Evolutionary conservation across 768 basidiomycete genomes (phyloP), one percentile per base, ranked within the genome.

Genomic region (Clitopilus passeckerianus): DNA sequence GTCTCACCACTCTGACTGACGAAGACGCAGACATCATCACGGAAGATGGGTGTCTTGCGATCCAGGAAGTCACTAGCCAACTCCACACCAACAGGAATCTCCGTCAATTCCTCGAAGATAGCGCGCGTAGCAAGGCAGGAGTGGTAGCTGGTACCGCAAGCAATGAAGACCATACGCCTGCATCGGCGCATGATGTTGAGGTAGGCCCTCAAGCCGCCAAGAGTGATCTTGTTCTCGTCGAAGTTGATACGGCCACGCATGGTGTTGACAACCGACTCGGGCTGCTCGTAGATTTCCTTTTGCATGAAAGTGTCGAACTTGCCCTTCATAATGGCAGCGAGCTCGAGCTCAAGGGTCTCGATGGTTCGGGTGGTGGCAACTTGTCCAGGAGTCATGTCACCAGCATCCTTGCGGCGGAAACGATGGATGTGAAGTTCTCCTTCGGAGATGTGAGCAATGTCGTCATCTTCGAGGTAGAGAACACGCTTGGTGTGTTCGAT

Each of bases 261-360:
- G 55, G 97, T 99, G 84, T 99, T 99, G 76, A 98, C 94, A 63
- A 98, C 97, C 24, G 94, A 96, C 70, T 99, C 97, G 55, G 97
- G 96, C 73, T 98, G 96, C 71, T 98, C 93, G 80, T 94, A 98
- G 67, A 98, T 98, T 75, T 99, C 97, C 80, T 99, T 99, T 74
- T 98, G 96, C 97, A 99, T 99, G 79, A 99, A 99, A 71, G 96
- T 95, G 71, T 93, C 93, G 72, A 98, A 99, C 75, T 95, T 93
- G 71, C 97, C 97, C 83, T 99, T 99, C 97, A 98, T 98, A 78
- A 99, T 98, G 65, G 96, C 97, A n/a, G 96, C 96, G 52, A 99
- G 86, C 75, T 99, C 97, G 64, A 99, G 87, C 76, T 98, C 97
- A 66, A 99, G 86, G 5, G 95, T 97, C 79, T 98, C 97, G 74